Conservation (phyloP, 2,329 filamentous ascomycete species). For the Aspergillus aculeatinus region DNA sequence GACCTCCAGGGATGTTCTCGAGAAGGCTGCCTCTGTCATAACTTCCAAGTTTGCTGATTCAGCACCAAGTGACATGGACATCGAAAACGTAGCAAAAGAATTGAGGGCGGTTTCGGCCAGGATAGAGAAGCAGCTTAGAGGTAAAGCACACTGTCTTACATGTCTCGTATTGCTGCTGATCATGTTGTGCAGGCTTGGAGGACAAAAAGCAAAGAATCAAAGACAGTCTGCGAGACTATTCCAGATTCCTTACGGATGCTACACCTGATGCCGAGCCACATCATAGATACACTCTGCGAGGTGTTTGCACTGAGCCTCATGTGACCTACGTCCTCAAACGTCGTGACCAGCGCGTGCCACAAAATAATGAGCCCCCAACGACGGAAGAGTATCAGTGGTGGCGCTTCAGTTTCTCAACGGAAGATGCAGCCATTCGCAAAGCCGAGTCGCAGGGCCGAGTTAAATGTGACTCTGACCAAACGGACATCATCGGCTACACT, state of each 20-base stretch:
- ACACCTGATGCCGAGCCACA: constrained; percentile 42
- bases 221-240: constrained; percentile 45
- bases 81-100: constrained; percentile 33
- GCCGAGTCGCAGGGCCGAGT: constrained; percentile 33
- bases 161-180: constrained; percentile 1
- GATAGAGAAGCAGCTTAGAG: constrained; percentile 43
- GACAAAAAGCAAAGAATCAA: constrained; percentile 41
- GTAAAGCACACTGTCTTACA: constrained; percentile 23
- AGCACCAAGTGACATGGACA: constrained; percentile 23
- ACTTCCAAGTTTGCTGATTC: constrained; percentile 26
- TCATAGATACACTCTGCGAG: constrained; percentile 56
- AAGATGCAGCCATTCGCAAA: constrained; percentile 33
- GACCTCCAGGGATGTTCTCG: constrained; percentile 33
- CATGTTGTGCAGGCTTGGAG: constrained; percentile 42
- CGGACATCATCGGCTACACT: constrained; percentile 42
- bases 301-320: constrained; percentile 58
- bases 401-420: constrained; percentile 53
- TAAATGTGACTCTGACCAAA: constrained; percentile 24
- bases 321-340: constrained; percentile 57
- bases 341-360: constrained; percentile 21
- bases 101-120: constrained; percentile 38
- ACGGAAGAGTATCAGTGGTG: constrained; percentile 53
- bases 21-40: constrained; percentile 37
- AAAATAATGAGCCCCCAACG: constrained; percentile 21
- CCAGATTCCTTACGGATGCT: constrained; percentile 48